Evolutionary conservation across 441 rosid species (phyloP), one percentile per base, ranked within the genome.

Genomic region (Populus hybrid): DNA sequence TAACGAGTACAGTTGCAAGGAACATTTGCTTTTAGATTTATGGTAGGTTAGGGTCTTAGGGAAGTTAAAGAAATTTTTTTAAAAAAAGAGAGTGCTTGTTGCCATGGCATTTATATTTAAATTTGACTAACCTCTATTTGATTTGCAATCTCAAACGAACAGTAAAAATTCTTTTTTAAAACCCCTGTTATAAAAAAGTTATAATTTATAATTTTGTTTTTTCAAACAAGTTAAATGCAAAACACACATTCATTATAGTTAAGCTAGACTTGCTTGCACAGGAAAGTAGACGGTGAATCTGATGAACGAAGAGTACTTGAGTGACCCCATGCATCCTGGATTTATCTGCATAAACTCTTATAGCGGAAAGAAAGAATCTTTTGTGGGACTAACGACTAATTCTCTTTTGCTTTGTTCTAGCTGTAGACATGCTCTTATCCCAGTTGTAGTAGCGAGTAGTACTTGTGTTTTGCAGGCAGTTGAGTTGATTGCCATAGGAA

Each of bases 271-370:
- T 71, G 83, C 76, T 83, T 68, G 56, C 56, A 16, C 56, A n/a
- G 56, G 56, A 80, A 76, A 76, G 85, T 78, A 81, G 81, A 80
- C 69, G 56, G 31, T 79, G 76, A 82, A 75, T 74, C 72, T 72
- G 66, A 64, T 56, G 73, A 70, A 29, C 35, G 61, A 59, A 79
- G 42, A 33, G 86, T 14, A 50, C 56, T 1, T 50, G 56, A 50
- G 56, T 71, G 67, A 78, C 79, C 81, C 83, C 86, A 83, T 79
- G 70, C 75, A 77, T 67, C 73, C 23, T 80, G 84, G 80, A 86
- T 76, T 82, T 81, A 80, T 53, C 76, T 66, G 73, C 64, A 61
- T 38, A 53, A 36, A 61, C 45, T 73, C 75, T 7, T 40, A 61
- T 68, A 81, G 75, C 69, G 86, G 74, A 75, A 71, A 71, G 71